Base-by-base conservation (phyloP, 441 rosid species). In the Bocquillonia castaneifolia region DNA sequence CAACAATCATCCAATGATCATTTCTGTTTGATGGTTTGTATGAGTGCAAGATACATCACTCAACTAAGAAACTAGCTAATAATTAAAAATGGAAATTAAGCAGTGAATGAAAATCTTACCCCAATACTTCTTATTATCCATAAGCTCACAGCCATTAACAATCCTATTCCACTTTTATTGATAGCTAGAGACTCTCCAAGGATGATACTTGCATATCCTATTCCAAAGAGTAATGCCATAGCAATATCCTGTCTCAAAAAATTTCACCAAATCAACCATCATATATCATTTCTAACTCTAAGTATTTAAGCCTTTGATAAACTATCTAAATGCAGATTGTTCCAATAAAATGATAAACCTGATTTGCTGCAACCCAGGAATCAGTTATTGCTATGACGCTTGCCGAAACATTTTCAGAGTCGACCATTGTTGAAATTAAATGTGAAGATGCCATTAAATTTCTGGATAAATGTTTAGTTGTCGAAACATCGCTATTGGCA, bases 331-430 rank as follows among this genome's bases (percentile, higher is more conserved):
- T n/a, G n/a, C n/a, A n/a, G n/a, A n/a, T n/a, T n/a, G n/a, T n/a
- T n/a, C n/a, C n/a, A n/a, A n/a, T n/a, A n/a, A 50, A 45, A 52
- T 45, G 15, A 59, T 18, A 40, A 75, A 89, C 96, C 95, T 91
- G 97, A 78, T 93, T 88, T 72, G 88, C 92, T 66, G 96, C 97
- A 70, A 93, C 96, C 97, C 99, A 91, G 0, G 97, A 91, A 22
- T 87, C 96, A 66, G 87, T 87, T 65, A 93, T 88, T 23, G 95
- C 97, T 69, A 73, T 72, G 48, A 97, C 74, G 73, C 96, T 97
- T 0, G 95, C 85, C n/a, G n/a, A n/a, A n/a, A n/a, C n/a, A n/a
- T n/a, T n/a, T n/a, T n/a, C n/a, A n/a, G n/a, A n/a, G n/a, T n/a
- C n/a, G n/a, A n/a, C n/a, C n/a, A n/a, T n/a, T n/a, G n/a, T n/a